A percentile compares a stretch with the other conserved stretches of the same genome.
These are phyloP conservation scores for Athelia sp. DNA, from an alignment of 1,284 basidiomycete species.

Conservation along the genomic window DNA sequence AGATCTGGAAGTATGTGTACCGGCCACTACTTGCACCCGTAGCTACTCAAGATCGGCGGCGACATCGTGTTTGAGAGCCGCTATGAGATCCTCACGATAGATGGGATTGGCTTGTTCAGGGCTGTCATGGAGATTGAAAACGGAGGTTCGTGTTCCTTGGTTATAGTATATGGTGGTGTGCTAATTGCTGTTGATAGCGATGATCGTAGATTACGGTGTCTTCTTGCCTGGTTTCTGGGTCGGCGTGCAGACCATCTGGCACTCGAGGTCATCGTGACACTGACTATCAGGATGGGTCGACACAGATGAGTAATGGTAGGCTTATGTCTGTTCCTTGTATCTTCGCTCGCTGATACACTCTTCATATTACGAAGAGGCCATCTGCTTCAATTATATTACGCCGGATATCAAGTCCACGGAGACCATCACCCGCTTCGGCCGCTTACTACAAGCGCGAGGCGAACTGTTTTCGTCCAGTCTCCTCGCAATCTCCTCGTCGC, in stretches of 20 bases:
- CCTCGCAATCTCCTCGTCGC: conserved; percentile 28
- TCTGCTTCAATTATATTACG: conserved; percentile 29
- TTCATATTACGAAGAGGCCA: conserved; percentile 28
- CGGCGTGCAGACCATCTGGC: conserved; percentile 35
- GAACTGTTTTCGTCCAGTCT: conserved; percentile 34
- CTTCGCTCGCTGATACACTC: neutral
- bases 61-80: conserved; percentile 45
- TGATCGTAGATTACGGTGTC: conserved; percentile 44
- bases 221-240: conserved; percentile 37
- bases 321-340: neutral
- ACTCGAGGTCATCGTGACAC: conserved; percentile 34
- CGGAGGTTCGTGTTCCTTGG: conserved; percentile 31
- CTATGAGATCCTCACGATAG: conserved; percentile 38
- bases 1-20: conserved; percentile 40
- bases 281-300: conserved; percentile 37
- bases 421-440: conserved; percentile 41
- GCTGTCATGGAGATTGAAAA: conserved; percentile 32
- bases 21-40: conserved; percentile 45
- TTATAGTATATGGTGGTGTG: conserved; percentile 40
- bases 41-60: conserved; percentile 41
- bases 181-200: conserved; percentile 34
- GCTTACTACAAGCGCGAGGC: conserved; percentile 40
- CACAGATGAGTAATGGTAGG: conserved; percentile 41
- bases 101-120: conserved; percentile 32
- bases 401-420: conserved; percentile 16